Conservation (phyloP, 257 asterid species). For the Ocimum tenuiflorum region DNA sequence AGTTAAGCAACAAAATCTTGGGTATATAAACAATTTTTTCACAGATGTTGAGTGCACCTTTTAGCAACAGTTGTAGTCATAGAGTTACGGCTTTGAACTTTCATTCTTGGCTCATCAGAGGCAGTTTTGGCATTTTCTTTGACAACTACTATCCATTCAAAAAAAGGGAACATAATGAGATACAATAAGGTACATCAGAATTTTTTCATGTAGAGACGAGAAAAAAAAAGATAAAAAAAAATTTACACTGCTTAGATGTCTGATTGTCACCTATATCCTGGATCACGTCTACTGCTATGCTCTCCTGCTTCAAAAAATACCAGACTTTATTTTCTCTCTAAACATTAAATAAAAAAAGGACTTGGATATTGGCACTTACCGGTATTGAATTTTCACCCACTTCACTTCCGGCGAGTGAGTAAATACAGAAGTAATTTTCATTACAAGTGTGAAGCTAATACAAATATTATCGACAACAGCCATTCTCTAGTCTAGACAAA, state of each 20-base stretch:
- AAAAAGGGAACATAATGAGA: constrained; percentile 18
- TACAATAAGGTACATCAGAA: not conserved
- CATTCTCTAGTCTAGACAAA: no score
- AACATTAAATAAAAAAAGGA: not conserved
- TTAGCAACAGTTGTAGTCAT: constrained; percentile 26
- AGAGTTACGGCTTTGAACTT: constrained; percentile 36
- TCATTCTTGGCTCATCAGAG: constrained; percentile 32
- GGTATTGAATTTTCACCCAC: not conserved
- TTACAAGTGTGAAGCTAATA: not conserved
- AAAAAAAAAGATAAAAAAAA: not conserved
- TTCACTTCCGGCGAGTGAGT: not conserved
- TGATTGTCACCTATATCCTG: constrained; percentile 29
- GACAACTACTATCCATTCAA: constrained; percentile 33
- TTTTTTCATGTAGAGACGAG: not conserved
- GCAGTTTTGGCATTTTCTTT: constrained; percentile 32
- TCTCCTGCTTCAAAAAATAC: constrained; percentile 41
- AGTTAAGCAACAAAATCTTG: not conserved
- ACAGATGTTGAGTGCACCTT: not conserved
- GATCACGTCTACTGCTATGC: constrained; percentile 19
- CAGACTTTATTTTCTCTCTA: constrained; percentile 16
- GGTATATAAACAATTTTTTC: not conserved
- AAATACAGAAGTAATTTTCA: not conserved
- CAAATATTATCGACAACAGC: not conserved
- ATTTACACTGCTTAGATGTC: constrained; percentile 47
- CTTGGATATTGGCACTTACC: not conserved